Conservation (phyloP, 768 basidiomycete species). For the Cystofilobasidium capitatum region DNA sequence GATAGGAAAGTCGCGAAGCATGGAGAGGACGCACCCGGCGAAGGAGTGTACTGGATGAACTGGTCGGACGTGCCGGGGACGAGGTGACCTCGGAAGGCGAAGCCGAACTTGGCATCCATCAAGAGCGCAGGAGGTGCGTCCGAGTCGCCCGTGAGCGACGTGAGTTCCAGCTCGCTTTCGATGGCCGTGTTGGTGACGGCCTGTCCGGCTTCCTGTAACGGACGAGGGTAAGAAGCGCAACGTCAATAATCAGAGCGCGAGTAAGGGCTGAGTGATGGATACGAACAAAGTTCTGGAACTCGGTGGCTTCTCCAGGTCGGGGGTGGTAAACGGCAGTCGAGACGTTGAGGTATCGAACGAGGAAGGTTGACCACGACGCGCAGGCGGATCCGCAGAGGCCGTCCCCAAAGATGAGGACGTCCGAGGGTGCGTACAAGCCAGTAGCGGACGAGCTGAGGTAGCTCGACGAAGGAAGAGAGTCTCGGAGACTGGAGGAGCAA, state of each 20-base stretch:
- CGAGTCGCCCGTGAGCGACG: background rate
- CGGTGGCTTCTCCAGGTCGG: background rate
- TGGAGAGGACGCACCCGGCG: background rate
- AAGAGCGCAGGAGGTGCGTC: conserved; percentile 1
- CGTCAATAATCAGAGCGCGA: background rate
- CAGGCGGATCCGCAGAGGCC: conserved; percentile 11
- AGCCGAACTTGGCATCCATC: background rate
- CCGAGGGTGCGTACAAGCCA: background rate
- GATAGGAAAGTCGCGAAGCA: background rate
- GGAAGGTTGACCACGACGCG: background rate
- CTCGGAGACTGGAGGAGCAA: background rate
- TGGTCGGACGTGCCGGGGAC: conserved; percentile 3
- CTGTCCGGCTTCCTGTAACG: conserved; percentile 3
- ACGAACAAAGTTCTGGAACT: background rate
- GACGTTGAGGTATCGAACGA: background rate
- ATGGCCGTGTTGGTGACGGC: background rate
- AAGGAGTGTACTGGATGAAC: background rate
- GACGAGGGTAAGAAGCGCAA: background rate
- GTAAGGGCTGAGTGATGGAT: too few species aligned
- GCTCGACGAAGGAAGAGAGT: background rate
- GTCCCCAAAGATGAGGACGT: conserved; percentile 8
- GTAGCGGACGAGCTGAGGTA: background rate
- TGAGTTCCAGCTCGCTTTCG: conserved; percentile 1
- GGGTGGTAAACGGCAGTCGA: background rate
- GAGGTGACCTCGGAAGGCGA: background rate